Base-by-base conservation (phyloP, 306 rosid genomes). In the Elaeagnus macrophylla region DNA sequence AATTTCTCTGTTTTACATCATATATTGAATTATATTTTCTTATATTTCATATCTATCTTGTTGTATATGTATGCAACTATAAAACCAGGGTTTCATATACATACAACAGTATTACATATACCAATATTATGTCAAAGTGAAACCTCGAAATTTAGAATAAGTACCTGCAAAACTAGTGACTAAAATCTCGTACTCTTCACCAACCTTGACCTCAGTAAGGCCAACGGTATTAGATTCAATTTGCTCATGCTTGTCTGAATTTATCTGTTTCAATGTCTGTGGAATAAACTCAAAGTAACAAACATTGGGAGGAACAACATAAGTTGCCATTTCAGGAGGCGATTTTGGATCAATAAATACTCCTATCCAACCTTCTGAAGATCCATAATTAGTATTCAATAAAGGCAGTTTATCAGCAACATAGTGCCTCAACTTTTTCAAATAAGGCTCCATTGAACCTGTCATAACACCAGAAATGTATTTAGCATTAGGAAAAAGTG, bases 321-420 rank as follows among this genome's bases (percentile, higher is more conserved):
- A 25, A 25, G 32, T 25, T 2, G 32, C 32, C 32, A 25, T 25
- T 25, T 25, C 32, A 25, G 32, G 83, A 19, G 91, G 77, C 25
- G 74, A 32, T 50, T 43, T 57, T 55, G 94, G 96, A 35, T 80
- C 84, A 18, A 84, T 76, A 53, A 78, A 84, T 15, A 84, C 77
- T 32, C 75, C 96, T 37, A 88, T 55, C 96, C 94, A 84, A 38
- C 96, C 96, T 74, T 88, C 96, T 57, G 94, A 88, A 56, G 96
- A n/a, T n/a, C 96, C 96, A 67, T 88, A 88, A 20, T 88, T 94
- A 50, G 86, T 72, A 76, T 85, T 84, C 78, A 84, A 47, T 68
- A 88, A 62, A 14, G 91, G 96, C 67, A 83, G 4, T 25, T 25
- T 35, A 39, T 73, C 85, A 5, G 79, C 80, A 1, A 83, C 89